Evolutionary conservation across 192 early-diverging fungal genomes (phyloP).

Genomic region (Coemansia sp.): DNA sequence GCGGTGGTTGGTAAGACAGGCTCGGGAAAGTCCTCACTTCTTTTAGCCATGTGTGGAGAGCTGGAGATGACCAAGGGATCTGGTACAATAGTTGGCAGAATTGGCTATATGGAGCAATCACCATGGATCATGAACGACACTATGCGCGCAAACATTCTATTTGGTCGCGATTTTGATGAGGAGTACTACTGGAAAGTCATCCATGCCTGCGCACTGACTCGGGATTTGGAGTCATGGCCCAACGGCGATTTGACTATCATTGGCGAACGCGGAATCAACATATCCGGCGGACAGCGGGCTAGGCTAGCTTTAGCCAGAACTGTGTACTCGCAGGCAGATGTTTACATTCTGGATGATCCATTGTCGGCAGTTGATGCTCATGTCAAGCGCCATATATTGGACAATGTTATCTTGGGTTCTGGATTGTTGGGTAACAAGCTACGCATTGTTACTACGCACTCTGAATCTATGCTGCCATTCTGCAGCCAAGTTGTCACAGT

Average conservation of each 20-base stretch:
- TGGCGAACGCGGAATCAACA: constrained; percentile 23
- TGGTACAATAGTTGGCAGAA: constrained; percentile 62
- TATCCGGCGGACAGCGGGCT: constrained; percentile 24
- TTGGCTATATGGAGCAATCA: constrained; percentile 78
- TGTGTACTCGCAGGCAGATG: constrained; percentile 20
- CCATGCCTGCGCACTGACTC: neutral
- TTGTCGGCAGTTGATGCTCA: neutral
- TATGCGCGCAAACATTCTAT: constrained; percentile 18
- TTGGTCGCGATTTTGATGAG: constrained; percentile 18
- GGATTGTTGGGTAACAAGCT: constrained; percentile 12
- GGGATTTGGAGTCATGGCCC: constrained; percentile 1
- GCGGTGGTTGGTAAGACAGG: constrained; percentile 81
- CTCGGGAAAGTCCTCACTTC: constrained; percentile 75
- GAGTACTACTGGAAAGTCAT: constrained; percentile 10
- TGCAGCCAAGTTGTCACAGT: constrained; percentile 4
- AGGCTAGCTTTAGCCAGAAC: constrained; percentile 23
- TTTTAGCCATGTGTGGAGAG: constrained; percentile 78
- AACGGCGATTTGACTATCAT: constrained; percentile 4
- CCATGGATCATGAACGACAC: constrained; percentile 42
- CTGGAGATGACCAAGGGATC: constrained; percentile 54
- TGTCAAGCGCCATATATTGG: constrained; percentile 14
- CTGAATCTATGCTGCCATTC: neutral
- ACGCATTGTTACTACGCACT: neutral
- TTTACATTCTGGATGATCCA: constrained; percentile 2
- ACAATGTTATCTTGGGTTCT: constrained; percentile 16